Conservation (phyloP, 2,329 filamentous ascomycete species). For the Nigrospora sphaerica region DNA sequence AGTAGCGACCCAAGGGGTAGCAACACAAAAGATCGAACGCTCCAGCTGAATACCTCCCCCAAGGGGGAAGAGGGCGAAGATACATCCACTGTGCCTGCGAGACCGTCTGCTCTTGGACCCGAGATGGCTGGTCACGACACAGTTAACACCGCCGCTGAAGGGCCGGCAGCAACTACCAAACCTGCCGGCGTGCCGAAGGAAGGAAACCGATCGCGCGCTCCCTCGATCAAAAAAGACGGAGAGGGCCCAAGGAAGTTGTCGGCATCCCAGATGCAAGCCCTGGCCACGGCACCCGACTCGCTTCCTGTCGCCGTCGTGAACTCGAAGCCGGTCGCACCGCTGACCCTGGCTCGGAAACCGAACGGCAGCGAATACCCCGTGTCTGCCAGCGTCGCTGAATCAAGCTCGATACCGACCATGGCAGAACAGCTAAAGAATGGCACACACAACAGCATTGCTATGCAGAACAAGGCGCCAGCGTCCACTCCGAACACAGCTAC, state of each 20-base stretch:
- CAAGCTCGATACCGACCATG: slow-evolving; percentile 21
- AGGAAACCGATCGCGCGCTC: background rate
- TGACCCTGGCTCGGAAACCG: slow-evolving; percentile 12
- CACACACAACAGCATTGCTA: slow-evolving; percentile 19
- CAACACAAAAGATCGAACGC: background rate
- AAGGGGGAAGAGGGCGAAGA: too few relatives aligned
- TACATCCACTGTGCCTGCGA: too few relatives aligned
- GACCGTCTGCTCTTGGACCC: too few relatives aligned
- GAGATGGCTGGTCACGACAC: too few relatives aligned
- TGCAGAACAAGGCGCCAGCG: slow-evolving; percentile 17
- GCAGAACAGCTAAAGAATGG: slow-evolving; percentile 22
- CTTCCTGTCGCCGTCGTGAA: slow-evolving; percentile 43
- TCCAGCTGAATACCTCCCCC: too few relatives aligned
- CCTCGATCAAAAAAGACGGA: slow-evolving; percentile 7
- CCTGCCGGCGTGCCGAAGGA: too few relatives aligned
- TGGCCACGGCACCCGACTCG: slow-evolving; percentile 50
- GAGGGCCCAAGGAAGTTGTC: slow-evolving; percentile 48
- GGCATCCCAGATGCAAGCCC: slow-evolving; percentile 49
- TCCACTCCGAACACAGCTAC: slow-evolving; percentile 8
- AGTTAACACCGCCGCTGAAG: too few relatives aligned
- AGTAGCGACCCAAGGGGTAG: slow-evolving; percentile 3
- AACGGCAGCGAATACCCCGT: slow-evolving; percentile 26
- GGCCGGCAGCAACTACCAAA: too few relatives aligned
- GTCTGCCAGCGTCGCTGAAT: slow-evolving; percentile 29
- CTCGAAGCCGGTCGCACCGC: background rate